Percentiles rank a stretch among this genome's conserved stretches.
Conservation (phyloP, 768 basidiomycete species). For the Hydnum rufescens region DNA sequence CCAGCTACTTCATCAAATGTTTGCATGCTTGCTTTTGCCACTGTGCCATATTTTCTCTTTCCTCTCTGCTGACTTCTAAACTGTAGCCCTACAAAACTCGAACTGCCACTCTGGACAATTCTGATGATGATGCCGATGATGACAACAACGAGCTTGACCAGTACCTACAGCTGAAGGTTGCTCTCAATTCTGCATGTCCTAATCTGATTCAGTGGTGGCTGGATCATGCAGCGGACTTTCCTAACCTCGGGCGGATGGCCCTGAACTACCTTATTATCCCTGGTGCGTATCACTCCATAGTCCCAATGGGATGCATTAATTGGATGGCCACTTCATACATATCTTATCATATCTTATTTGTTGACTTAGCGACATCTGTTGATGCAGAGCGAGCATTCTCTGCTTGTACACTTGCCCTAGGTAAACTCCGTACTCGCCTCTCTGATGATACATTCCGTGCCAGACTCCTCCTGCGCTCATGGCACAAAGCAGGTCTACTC, state of each 20-base stretch:
- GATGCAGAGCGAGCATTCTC: neutral
- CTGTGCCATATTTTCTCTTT: too few species aligned
- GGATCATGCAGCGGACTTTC: neutral
- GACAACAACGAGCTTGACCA: neutral
- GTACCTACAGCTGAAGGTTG: neutral
- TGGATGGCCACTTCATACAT: too few species aligned
- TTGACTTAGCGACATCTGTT: neutral
- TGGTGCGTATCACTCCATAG: too few species aligned
- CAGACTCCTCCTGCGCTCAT: neutral
- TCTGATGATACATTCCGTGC: neutral
- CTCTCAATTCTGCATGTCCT: neutral
- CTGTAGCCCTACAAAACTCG: neutral
- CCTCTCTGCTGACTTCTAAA: too few species aligned
- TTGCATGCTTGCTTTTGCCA: too few species aligned
- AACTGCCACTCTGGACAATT: neutral
- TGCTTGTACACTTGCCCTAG: neutral
- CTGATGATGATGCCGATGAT: neutral
- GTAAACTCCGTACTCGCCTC: neutral
- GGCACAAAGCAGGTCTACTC: neutral
- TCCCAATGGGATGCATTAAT: too few species aligned
- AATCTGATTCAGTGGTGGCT: neutral
- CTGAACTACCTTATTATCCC: neutral
- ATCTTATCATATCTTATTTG: too few species aligned
- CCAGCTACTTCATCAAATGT: too few species aligned
- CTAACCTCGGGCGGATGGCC: neutral